Base-by-base conservation (phyloP, 441 rosid genomes). In the Manihot esculenta region DNA sequence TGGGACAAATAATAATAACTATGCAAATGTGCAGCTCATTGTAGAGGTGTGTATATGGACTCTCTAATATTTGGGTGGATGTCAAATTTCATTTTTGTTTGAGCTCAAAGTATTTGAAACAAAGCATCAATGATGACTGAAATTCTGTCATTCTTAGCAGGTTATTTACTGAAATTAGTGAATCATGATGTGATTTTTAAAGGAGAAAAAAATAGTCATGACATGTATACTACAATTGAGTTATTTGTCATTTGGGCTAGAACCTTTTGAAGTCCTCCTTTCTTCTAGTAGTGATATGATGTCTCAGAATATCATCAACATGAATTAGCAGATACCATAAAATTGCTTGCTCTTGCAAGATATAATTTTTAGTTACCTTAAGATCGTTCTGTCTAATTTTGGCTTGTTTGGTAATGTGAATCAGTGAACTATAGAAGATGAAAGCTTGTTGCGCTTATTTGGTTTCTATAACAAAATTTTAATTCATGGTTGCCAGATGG, bases 1-100 rank as follows among this genome's bases (percentile, higher is more conserved):
- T 47, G 99, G 99, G 75, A 96, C 98, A 11, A 96, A 96, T 82
- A 96, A 96, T 74, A 96, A 96, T 76, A 96, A 96, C 78, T 96
- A 96, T 84, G 99, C 98, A 74, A 96, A 96, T 74, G 99, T 93
- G 80, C 98, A 96, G 83, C 99, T 96, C 76, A 96, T 96, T 66
- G 90, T 93, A 26, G 99, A 96, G 98, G 99, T 94, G 66, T 58
- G 89, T 78, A n/a, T 56, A 53, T 47, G 60, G 44, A 51, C 55
- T 57, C 60, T 26, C 7, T 35, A 23, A 63, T 24, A n/a, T n/a
- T 53, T 53, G 33, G 55, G 6, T 60, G 38, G 54, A 24, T 62
- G 54, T 69, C 24, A 10, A 42, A 20, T 11, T 58, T 68, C n/a
- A 65, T 59, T 64, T 59, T 77, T 74, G 75, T 45, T 58, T 56